Evolutionary conservation across 192 early-diverging fungal genomes (phyloP).

Genomic region (Gigaspora rosea): DNA sequence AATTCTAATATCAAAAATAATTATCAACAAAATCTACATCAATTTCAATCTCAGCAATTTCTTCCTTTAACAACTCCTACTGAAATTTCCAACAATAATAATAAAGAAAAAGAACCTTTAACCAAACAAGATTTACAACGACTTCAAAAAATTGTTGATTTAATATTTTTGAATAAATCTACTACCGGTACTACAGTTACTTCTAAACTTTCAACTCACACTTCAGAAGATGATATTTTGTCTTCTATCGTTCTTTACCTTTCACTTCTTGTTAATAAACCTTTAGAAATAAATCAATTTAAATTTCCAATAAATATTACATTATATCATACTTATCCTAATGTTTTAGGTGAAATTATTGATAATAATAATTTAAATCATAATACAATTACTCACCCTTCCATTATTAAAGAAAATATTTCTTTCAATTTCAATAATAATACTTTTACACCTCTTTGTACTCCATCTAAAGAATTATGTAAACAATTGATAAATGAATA

Average conservation of each 20-base stretch:
- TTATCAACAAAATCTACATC: neutral
- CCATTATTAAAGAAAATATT: too few relatives aligned
- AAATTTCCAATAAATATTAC: neutral
- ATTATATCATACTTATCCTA: conserved; percentile 29
- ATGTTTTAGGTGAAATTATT: conserved; percentile 16
- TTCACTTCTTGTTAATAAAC: neutral
- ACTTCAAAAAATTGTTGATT: conserved; percentile 1
- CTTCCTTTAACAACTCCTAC: neutral
- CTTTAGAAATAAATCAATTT: neutral
- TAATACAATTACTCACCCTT: neutral
- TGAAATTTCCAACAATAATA: too few relatives aligned
- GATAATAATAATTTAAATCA: conserved; percentile 5
- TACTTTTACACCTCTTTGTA: neutral
- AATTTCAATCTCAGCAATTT: neutral
- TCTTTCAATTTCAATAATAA: too few relatives aligned
- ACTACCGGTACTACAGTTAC: too few relatives aligned
- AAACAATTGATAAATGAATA: conserved; percentile 18
- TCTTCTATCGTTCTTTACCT: conserved; percentile 13
- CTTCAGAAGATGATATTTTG: neutral
- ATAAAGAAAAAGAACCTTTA: too few relatives aligned
- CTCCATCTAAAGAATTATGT: conserved; percentile 16
- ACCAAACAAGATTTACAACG: conserved; percentile 11
- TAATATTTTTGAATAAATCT: too few relatives aligned
- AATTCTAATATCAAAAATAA: neutral
- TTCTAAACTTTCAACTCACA: neutral